A percentile compares a stretch with the other conserved stretches of the same genome.
phyloP scores from a whole-genome alignment of 2,329 filamentous ascomycete species.

The Colletotrichum sp. region DNA sequence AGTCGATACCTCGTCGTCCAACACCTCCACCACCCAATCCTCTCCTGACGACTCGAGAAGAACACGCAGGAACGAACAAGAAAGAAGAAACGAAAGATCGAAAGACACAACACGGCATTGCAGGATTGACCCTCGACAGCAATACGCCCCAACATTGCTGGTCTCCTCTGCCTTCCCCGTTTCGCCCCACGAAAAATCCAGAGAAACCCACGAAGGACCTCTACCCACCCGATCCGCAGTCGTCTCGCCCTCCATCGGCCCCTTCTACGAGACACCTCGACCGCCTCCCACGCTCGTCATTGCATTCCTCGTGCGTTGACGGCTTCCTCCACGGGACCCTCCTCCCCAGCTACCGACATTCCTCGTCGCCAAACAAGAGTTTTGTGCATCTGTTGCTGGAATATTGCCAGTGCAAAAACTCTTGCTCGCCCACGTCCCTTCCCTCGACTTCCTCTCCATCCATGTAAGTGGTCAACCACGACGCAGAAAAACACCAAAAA shows the following conservation, averaged over 20 bases:
- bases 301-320: conserved; percentile 17
- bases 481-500: neutral
- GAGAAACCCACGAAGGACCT: conserved; percentile 3
- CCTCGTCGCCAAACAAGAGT: conserved; percentile 16
- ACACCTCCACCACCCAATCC: neutral
- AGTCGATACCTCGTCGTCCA: neutral
- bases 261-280: conserved; percentile 5
- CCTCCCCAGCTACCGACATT: conserved; percentile 21
- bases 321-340: conserved; percentile 19
- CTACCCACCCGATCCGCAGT: neutral
- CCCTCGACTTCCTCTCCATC: neutral
- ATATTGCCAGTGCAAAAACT: conserved; percentile 24
- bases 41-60: neutral
- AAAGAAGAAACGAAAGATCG: neutral
- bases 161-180: neutral
- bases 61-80: neutral
- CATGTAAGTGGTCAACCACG: conserved; percentile 21
- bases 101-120: conserved; percentile 4
- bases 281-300: conserved; percentile 7
- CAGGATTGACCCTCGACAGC: conserved; percentile 12
- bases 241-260: neutral
- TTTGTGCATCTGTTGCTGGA: conserved; percentile 21
- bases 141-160: neutral
- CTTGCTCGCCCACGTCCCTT: conserved; percentile 6
- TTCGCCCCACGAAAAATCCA: conserved; percentile 5